Percentiles rank a stretch among this genome's conserved stretches.
Conservation (phyloP, 352 stramenopile species). For the Globisporangium canariense region DNA sequence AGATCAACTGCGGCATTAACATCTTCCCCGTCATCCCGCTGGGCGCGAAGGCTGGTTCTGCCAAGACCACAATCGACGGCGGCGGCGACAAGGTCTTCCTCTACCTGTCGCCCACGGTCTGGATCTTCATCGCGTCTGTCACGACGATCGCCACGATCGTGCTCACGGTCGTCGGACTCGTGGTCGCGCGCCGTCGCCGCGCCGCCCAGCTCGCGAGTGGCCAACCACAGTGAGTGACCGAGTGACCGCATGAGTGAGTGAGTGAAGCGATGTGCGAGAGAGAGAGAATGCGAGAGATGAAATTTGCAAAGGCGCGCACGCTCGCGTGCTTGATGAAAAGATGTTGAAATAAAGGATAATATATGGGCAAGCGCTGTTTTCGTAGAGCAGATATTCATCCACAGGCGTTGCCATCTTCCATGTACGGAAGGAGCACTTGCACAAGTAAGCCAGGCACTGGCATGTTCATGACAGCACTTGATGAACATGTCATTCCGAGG, state of each 20-base stretch:
- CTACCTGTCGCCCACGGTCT: conserved; percentile 27
- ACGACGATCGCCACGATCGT: conserved; percentile 17
- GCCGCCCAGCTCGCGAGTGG: conserved; percentile 3
- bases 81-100: conserved; percentile 41
- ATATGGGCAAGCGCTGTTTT: conserved; percentile 7
- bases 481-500: too few relatives aligned
- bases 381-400: background rate
- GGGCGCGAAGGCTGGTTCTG: conserved; percentile 41
- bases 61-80: conserved; percentile 46
- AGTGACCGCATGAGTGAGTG: background rate
- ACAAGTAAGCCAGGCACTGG: background rate
- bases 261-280: background rate
- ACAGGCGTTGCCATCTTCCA: too few relatives aligned
- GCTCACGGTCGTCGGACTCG: conserved; percentile 29
- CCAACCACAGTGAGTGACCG: background rate
- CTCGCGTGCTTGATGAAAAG: conserved; percentile 3
- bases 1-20: conserved; percentile 78
- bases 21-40: conserved; percentile 68
- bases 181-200: conserved; percentile 21
- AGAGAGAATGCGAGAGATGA: background rate
- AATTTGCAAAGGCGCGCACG: background rate
- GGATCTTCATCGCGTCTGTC: conserved; percentile 29
- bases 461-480: background rate
- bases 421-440: background rate
- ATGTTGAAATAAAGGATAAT: conserved; percentile 15